Percentiles rank a stretch among this genome's conserved stretches.
phyloP scores from a whole-genome alignment of 352 stramenopile species.

The Phytophthora ramorum region DNA sequence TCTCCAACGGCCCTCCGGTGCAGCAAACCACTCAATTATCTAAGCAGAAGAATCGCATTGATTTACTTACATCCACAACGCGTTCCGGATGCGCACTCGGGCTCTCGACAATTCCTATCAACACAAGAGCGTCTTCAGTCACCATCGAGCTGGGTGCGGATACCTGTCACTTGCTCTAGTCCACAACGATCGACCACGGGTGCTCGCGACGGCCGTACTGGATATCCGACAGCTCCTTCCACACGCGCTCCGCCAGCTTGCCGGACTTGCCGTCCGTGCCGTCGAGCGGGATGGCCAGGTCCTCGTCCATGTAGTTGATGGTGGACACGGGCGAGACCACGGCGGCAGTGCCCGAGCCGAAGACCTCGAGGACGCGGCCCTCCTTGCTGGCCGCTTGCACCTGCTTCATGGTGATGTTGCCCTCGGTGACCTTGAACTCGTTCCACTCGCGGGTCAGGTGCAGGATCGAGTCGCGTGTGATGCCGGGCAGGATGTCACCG shows the following conservation, averaged over 20 bases:
- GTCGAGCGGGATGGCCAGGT: slow-evolving; percentile 92
- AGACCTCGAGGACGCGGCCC: slow-evolving; percentile 93
- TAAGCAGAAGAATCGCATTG: slow-evolving; percentile 34
- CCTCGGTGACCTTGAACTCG: slow-evolving; percentile 95
- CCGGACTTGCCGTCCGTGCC: slow-evolving; percentile 85
- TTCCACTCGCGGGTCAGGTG: slow-evolving; percentile 91
- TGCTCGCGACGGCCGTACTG: slow-evolving; percentile 69
- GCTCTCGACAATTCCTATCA: slow-evolving; percentile 16
- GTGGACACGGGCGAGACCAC: slow-evolving; percentile 94
- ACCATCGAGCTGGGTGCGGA: not conserved
- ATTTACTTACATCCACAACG: slow-evolving; percentile 37
- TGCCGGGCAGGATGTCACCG: slow-evolving; percentile 97
- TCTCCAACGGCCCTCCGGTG: not conserved
- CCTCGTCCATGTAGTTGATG: slow-evolving; percentile 95
- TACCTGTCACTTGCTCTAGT: slow-evolving; percentile 29
- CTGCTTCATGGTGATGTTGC: slow-evolving; percentile 95
- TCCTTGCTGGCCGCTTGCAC: slow-evolving; percentile 93
- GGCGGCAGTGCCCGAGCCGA: slow-evolving; percentile 96
- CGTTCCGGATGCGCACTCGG: slow-evolving; percentile 1
- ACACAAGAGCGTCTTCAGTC: slow-evolving; percentile 1
- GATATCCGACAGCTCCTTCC: slow-evolving; percentile 92
- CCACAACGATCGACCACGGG: slow-evolving; percentile 59
- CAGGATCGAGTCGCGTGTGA: slow-evolving; percentile 97
- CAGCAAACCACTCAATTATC: slow-evolving; percentile 5
- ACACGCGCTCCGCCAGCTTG: slow-evolving; percentile 88